Base-by-base conservation (phyloP, 192 early-diverging fungal species). In the Dissophora globulifera region DNA sequence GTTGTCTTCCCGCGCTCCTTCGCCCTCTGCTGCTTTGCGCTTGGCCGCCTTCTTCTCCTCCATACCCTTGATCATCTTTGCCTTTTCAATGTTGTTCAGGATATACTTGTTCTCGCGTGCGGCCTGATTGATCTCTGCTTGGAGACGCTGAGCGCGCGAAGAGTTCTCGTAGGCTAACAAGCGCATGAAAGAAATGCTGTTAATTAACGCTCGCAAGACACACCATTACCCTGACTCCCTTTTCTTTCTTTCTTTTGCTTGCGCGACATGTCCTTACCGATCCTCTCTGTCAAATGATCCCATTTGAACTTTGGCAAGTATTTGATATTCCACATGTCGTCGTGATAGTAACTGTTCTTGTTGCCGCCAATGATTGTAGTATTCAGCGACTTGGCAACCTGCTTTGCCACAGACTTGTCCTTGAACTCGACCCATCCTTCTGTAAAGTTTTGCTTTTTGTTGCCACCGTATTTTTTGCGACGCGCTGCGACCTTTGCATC, bases 371-470 rank as follows among this genome's bases (percentile, higher is more conserved):
- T 93, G 42, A 81, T 84, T 30, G 86, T 87, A 59, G 90, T 88
- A 79, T 99, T 99, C 43, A 99, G 80, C 59, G 85, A 80, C 4
- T 68, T 69, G 5, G 95, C 95, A 0, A 91, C 84, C 3, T 79
- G 72, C 61, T 94, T 91, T 27, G 95, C 97, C n/a, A 89, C 85
- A 50, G 87, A 90, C 80, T 99, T 99, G 81, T 97, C 94, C 51
- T 82, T 71, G 79, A 99, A 98, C 81, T 99, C 97, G 25, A 99
- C 91, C 97, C 97, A 99, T 7, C 96, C 97, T 78, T 99, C 96
- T 1, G 87, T 89, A 74, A 87, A 99, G 66, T 96, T 96, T 27
- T 89, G 83, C 15, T 90, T 87, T 53, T 84, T 90, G 83, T 96
- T 96, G 23, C 91, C 88, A 25, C 86, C 87, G 69, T 94, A 93